A percentile compares a stretch with the other conserved stretches of the same genome.
These are phyloP conservation scores for Ochromonas danica DNA, from an alignment of 108 stramenopile species.

Conservation along the genomic window DNA sequence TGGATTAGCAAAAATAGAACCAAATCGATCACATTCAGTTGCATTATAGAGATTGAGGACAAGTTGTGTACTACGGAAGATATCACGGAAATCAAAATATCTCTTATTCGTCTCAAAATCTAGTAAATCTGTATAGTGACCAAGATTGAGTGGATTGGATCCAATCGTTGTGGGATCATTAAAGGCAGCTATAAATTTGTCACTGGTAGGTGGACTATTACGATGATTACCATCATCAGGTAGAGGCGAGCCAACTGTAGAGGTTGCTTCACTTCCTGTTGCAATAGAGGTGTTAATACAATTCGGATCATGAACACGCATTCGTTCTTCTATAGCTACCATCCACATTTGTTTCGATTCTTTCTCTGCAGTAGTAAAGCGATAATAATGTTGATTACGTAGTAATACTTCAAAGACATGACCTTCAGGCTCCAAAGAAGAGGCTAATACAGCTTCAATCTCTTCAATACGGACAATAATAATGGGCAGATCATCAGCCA, in stretches of 20 bases:
- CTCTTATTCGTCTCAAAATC: no score
- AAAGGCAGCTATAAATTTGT: background rate
- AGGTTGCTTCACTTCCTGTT: no score
- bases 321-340: background rate
- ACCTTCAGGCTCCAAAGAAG: slow-evolving; percentile 20
- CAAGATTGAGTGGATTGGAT: no score
- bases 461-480: background rate
- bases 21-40: background rate
- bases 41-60: background rate
- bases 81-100: background rate
- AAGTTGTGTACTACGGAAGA: background rate
- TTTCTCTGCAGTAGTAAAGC: background rate
- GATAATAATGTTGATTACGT: background rate
- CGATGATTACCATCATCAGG: no score
- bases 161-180: background rate
- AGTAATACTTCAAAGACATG: slow-evolving; percentile 4
- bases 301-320: no score
- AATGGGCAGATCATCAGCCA: slow-evolving; percentile 2
- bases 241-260: no score
- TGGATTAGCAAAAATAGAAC: background rate
- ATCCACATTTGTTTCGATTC: background rate
- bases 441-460: background rate
- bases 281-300: no score
- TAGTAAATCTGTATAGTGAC: no score
- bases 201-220: background rate